Evolutionary conservation across 1,139 yeast species (phyloP), one percentile per base, ranked within the genome.

Genomic region (Yamadazyma songkhlaensis): DNA sequence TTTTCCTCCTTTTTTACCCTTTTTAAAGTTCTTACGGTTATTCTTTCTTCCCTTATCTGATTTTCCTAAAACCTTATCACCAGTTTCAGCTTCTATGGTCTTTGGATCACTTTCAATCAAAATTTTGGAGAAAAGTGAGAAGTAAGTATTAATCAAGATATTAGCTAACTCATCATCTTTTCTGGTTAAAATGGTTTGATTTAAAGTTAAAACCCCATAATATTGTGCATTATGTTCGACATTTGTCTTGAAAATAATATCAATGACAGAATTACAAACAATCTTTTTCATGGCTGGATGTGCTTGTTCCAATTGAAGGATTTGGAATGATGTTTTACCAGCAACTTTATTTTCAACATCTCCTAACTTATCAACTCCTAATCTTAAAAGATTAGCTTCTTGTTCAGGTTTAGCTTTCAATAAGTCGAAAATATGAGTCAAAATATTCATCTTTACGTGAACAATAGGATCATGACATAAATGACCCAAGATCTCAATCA

Each of bases 221-320:
- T 94, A 92, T 43, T 86, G 80, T 6, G 96, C 82, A 55, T 88
- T 95, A 59, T 88, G 85, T 44, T 88, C 97, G 35, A 79, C 78
- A 37, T 79, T 79, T 35, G 82, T 76, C 53, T 89, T 81, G 64
- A 88, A 83, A 30, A 89, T 70, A 33, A 84, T 74, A 57, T 92
- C 97, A 35, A 86, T 77, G 26, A 92, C 84, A 2, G 94, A 72
- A 47, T 87, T 88, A 32, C 84, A 77, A 31, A 94, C 70, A 43
- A 92, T 77, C 37, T 77, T 67, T 58, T 89, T 90, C 98, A 92
- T 92, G 36, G 95, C 95, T 14, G 99, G 99, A 60, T 92, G 99
- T 3, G 82, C 85, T 59, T 88, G 95, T 59, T 90, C 87, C 36
- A 90, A 66, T 51, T 85, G 84, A 45, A 90, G 72, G 34, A 92